Base-by-base conservation (phyloP, 2,329 filamentous ascomycete genomes). In the Pestalotiopsis sp. region DNA sequence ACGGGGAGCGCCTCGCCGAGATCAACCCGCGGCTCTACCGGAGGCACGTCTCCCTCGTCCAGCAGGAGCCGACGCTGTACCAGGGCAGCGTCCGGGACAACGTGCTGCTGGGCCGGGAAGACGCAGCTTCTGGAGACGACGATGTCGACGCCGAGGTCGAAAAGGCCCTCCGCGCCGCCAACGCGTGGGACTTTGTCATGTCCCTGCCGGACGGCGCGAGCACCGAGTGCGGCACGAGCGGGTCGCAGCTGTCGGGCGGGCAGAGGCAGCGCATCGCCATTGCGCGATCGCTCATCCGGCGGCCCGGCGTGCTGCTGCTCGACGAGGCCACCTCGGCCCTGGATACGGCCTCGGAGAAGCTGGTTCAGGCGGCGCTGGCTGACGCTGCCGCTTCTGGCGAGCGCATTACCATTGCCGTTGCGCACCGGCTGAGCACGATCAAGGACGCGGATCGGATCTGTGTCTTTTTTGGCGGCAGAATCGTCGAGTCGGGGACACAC, bases 1-100 rank as follows among this genome's bases (percentile, higher is more conserved):
- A 83, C 63, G 77, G 76, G n/a, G 77, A 77, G 13, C 71, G 82
- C 25, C 76, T 85, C 56, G 70, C 74, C 23, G 75, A 79, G 2
- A 74, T 86, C 31, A 83, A 86, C 70, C 77, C 85, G 1, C 82
- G 83, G 31, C 83, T 84, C 72, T 88, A 87, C 78, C 82, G 87
- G 58, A 79, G 81, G 3, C 78, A 84, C 41, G 82, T 90, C 13
- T 82, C 86, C 2, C 81, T 90, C 3, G 88, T 90, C 2, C 84
- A 87, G 69, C 88, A 90, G 74, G 87, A 90, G 67, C 86, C 87
- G 0, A 85, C 85, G 20, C 75, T 86, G 0, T 87, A 86, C 71
- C 83, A 82, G 49, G 81, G 81, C 17, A 81, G 80, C 4, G 82
- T 87, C 57, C 81, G 79, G 62, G 81, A 83, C 4, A 65, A 69